phyloP scores from a whole-genome alignment of 1,284 basidiomycete species.

The Moesziomyces aphidis region DNA sequence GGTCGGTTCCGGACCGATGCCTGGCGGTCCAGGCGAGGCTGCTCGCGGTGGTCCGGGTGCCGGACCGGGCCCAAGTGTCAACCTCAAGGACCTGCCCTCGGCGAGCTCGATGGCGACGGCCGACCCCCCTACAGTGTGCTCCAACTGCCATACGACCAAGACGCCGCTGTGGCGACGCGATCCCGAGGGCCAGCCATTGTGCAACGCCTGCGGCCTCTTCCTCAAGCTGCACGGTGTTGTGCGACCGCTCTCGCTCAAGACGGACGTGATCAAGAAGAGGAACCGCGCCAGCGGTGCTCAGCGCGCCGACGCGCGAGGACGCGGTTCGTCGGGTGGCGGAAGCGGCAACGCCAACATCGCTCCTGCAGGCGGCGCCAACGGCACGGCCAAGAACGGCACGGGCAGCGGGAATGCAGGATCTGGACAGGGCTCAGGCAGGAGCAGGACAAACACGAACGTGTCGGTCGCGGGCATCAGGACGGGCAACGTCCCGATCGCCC shows the following conservation, averaged over 20 bases:
- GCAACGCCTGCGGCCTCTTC: conserved; percentile 69
- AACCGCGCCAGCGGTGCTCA: conserved; percentile 58
- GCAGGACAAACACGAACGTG: conserved; percentile 30
- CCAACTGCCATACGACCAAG: conserved; percentile 94
- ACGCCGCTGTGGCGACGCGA: conserved; percentile 95
- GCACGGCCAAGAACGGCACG: conserved; percentile 12
- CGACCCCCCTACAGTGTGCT: conserved; percentile 79
- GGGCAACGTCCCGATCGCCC: conserved; percentile 48
- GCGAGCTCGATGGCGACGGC: conserved; percentile 52
- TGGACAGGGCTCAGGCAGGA: background rate
- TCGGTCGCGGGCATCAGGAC: conserved; percentile 41
- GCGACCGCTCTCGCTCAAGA: conserved; percentile 91
- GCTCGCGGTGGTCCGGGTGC: conserved; percentile 7
- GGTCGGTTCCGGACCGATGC: background rate
- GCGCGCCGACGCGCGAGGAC: conserved; percentile 24
- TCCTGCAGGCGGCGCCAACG: conserved; percentile 16
- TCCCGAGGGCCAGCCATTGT: conserved; percentile 92
- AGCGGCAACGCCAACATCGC: conserved; percentile 25
- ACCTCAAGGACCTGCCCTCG: conserved; percentile 42
- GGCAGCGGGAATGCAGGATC: background rate
- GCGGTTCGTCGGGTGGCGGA: conserved; percentile 13
- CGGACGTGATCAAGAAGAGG: conserved; percentile 96
- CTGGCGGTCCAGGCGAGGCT: conserved; percentile 12
- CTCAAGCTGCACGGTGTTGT: conserved; percentile 96
- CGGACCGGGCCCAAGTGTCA: conserved; percentile 20